Conservation (phyloP, 2,329 filamentous ascomycete genomes). For the Exophiala sp. region DNA sequence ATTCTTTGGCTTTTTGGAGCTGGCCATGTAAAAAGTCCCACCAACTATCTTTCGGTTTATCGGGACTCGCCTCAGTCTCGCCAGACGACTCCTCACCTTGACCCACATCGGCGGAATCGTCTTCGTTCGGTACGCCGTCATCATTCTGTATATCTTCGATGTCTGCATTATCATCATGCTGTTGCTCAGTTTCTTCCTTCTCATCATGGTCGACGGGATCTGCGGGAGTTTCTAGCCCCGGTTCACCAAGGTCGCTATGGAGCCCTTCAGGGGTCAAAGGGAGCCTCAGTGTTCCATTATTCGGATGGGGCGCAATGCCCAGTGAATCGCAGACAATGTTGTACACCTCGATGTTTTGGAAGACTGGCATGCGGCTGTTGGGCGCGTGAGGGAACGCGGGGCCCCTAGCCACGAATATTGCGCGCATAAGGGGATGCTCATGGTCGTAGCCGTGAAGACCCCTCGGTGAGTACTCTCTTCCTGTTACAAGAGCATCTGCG, state of each 20-base stretch:
- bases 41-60: conserved; percentile 19
- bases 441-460: conserved; percentile 95
- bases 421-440: conserved; percentile 89
- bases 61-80: neutral
- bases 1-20: conserved; percentile 29
- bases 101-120: neutral
- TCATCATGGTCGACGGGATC: conserved; percentile 15
- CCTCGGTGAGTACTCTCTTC: conserved; percentile 66
- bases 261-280: conserved; percentile 42
- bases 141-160: conserved; percentile 1
- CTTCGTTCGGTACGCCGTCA: neutral
- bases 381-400: conserved; percentile 84
- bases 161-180: neutral
- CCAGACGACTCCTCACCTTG: neutral
- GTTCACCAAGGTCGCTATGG: conserved; percentile 39
- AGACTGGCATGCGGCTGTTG: conserved; percentile 70
- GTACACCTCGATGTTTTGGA: conserved; percentile 94
- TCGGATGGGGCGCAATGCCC: conserved; percentile 64
- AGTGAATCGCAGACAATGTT: conserved; percentile 90
- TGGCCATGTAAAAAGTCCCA: conserved; percentile 27
- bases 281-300: conserved; percentile 72
- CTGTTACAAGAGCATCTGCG: conserved; percentile 57
- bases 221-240: conserved; percentile 21
- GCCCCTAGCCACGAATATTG: conserved; percentile 86
- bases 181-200: neutral